A percentile compares a stretch with the other conserved stretches of the same genome.
Conservation (phyloP, 768 basidiomycete species). For the Termitomyces sp. region DNA sequence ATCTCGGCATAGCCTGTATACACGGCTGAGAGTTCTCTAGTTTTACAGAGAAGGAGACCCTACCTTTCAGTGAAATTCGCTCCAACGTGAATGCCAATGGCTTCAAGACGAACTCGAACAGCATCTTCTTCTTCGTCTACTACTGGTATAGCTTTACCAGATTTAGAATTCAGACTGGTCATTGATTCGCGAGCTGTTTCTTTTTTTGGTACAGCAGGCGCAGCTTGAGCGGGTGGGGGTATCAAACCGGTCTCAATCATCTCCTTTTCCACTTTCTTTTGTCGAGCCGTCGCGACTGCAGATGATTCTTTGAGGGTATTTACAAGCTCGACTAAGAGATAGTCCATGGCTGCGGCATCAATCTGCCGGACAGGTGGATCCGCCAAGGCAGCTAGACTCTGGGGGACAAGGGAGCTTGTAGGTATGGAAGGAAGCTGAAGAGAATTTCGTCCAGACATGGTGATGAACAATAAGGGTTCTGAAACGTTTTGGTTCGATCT, state of each 20-base stretch:
- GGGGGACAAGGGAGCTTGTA: slow-evolving; percentile 17
- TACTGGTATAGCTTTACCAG: slow-evolving; percentile 24
- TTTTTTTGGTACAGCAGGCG: slow-evolving; percentile 36
- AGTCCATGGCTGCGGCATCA: slow-evolving; percentile 73
- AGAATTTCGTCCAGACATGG: slow-evolving; percentile 28
- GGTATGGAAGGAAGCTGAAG: slow-evolving; percentile 22
- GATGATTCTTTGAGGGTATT: slow-evolving; percentile 71
- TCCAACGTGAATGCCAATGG: slow-evolving; percentile 83
- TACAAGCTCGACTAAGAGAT: slow-evolving; percentile 80
- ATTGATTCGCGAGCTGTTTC: slow-evolving; percentile 37
- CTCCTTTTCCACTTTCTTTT: slow-evolving; percentile 66
- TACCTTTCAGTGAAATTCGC: slow-evolving; percentile 84
- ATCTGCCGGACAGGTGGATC: slow-evolving; percentile 59
- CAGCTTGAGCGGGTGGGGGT: slow-evolving; percentile 37
- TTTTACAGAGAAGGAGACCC: slow-evolving; percentile 12
- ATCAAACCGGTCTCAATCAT: slow-evolving; percentile 78
- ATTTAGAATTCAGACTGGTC: slow-evolving; percentile 34
- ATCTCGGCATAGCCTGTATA: slow-evolving; percentile 67
- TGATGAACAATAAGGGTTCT: not conserved
- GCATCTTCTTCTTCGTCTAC: slow-evolving; percentile 76
- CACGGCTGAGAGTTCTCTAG: not conserved
- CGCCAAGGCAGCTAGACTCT: slow-evolving; percentile 46
- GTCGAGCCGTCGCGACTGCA: slow-evolving; percentile 59
- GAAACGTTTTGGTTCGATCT: too few relatives aligned
- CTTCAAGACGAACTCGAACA: slow-evolving; percentile 62